Percentiles rank a stretch among this genome's conserved stretches.
These are phyloP conservation scores for Flaveria sonorensis DNA, from an alignment of 129 eudicot genomes.

Conservation along the genomic window DNA sequence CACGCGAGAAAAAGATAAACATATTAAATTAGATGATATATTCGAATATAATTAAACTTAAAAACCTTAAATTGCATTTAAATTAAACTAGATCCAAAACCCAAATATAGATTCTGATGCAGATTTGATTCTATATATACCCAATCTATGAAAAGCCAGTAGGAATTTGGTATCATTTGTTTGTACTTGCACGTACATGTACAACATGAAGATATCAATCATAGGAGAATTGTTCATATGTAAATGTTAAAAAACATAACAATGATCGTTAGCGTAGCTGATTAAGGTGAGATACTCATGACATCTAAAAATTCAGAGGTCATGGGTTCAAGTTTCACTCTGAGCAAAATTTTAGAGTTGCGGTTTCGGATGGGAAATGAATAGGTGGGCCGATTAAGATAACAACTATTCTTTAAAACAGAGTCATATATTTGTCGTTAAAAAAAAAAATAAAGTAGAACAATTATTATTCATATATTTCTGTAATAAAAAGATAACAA, in stretches of 20 bases:
- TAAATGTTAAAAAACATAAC: neutral
- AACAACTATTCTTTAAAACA: too few relatives aligned
- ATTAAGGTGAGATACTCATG: too few relatives aligned
- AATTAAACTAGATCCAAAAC: neutral
- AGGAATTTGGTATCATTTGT: conserved; percentile 9
- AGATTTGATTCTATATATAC: conserved; percentile 5
- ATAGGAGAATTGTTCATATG: neutral
- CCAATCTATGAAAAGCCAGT: conserved; percentile 6
- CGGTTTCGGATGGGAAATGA: too few relatives aligned
- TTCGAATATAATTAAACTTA: too few relatives aligned
- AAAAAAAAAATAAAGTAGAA: neutral
- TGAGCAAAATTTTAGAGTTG: too few relatives aligned
- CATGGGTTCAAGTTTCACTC: too few relatives aligned
- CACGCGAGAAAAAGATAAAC: too few relatives aligned
- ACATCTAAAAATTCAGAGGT: too few relatives aligned
- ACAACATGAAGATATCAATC: neutral
- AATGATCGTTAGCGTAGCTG: too few relatives aligned
- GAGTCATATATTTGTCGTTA: too few relatives aligned
- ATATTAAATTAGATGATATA: too few relatives aligned
- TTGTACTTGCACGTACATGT: conserved; percentile 27
- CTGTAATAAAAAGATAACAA: neutral
- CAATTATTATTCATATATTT: neutral
- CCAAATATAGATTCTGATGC: neutral
- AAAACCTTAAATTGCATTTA: neutral
- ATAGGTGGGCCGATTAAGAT: too few relatives aligned